Conservation (phyloP, 441 rosid genomes). For the Gossypium gossypioides region DNA sequence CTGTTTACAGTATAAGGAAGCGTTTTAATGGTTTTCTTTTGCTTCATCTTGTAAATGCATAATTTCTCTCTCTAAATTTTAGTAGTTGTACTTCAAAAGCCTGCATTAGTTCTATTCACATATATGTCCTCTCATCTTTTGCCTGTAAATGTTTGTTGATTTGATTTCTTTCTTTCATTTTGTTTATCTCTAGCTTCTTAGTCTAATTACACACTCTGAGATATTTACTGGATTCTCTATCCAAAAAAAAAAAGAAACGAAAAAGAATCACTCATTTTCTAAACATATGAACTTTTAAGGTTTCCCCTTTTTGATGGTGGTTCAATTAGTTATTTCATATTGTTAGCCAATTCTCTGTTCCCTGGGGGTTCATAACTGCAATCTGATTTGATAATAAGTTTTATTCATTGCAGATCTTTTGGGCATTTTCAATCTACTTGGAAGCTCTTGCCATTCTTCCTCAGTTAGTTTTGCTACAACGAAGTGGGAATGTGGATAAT, state of each 20-base stretch:
- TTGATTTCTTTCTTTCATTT: neutral
- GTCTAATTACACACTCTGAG: neutral
- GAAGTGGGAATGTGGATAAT: constrained; percentile 94
- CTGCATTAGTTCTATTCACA: neutral
- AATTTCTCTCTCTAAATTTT: neutral
- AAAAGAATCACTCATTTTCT: neutral
- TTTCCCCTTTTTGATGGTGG: neutral
- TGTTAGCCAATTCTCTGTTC: neutral
- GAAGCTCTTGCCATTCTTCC: constrained; percentile 96
- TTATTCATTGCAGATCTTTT: constrained; percentile 41
- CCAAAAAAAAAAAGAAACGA: neutral
- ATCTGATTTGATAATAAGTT: neutral
- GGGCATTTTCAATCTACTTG: constrained; percentile 92
- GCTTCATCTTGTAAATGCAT: neutral
- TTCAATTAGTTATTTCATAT: neutral
- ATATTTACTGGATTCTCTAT: neutral
- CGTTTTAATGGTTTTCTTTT: neutral
- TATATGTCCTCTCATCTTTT: neutral
- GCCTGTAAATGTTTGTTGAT: neutral
- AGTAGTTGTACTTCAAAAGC: neutral
- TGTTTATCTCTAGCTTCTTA: neutral
- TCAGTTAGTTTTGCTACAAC: constrained; percentile 75
- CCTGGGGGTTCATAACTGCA: neutral
- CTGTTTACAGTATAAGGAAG: neutral
- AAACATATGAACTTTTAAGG: neutral